Evolutionary conservation across 2,329 filamentous ascomycete genomes (phyloP).

Genomic region (Trichoderma aggressivum): DNA sequence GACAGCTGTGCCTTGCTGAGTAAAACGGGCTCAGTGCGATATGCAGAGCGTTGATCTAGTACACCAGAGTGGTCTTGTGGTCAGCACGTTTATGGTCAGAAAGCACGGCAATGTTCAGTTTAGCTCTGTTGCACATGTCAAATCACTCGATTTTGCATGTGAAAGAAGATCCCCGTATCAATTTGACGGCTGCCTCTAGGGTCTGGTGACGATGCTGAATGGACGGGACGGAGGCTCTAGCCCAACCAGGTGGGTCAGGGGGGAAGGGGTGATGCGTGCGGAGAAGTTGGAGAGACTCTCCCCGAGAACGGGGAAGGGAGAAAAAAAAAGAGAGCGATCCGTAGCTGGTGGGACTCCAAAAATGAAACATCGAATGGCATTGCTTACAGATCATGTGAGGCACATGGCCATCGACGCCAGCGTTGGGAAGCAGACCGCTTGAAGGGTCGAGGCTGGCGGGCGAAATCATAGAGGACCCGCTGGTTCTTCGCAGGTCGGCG

Average conservation of each 20-base stretch:
- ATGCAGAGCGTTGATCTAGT: slow-evolving; percentile 37
- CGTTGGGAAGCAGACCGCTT: slow-evolving; percentile 24
- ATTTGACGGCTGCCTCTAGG: not conserved
- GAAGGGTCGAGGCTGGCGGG: slow-evolving; percentile 30
- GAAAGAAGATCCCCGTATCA: slow-evolving; percentile 8
- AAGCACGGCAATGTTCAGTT: not conserved
- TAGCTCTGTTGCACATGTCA: slow-evolving; percentile 7
- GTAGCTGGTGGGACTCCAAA: slow-evolving; percentile 1
- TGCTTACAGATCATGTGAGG: slow-evolving; percentile 50
- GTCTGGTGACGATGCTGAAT: slow-evolving; percentile 11
- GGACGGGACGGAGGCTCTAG: slow-evolving; percentile 1
- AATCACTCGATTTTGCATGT: slow-evolving; percentile 19
- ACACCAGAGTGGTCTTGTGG: slow-evolving; percentile 28
- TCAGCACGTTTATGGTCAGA: slow-evolving; percentile 26
- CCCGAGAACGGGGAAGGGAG: slow-evolving; percentile 6
- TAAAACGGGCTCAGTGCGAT: slow-evolving; percentile 33
- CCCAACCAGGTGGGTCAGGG: slow-evolving; percentile 8
- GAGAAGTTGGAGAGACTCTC: slow-evolving; percentile 27
- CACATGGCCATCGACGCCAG: slow-evolving; percentile 41
- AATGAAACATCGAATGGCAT: slow-evolving; percentile 15
- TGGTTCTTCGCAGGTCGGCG: slow-evolving; percentile 39
- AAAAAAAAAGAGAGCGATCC: slow-evolving; percentile 1
- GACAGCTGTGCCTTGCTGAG: slow-evolving; percentile 24
- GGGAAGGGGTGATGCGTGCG: slow-evolving; percentile 23
- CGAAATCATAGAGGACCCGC: slow-evolving; percentile 35